phyloP scores from a whole-genome alignment of 768 basidiomycete species.

The Serendipita sp. region DNA sequence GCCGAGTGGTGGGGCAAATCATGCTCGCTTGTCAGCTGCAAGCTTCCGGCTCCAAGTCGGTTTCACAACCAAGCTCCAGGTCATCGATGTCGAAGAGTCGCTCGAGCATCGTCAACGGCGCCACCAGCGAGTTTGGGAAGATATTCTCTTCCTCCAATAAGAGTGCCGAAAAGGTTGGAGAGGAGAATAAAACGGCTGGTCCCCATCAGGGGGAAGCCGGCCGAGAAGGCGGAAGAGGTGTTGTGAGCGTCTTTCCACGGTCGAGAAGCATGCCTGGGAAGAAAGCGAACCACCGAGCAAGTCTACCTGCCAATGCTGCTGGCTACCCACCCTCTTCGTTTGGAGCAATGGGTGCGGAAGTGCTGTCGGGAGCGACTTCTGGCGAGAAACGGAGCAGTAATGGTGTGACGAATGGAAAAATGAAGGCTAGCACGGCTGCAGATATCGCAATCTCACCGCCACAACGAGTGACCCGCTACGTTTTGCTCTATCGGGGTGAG shows the following conservation, averaged over 20 bases:
- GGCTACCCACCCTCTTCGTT: neutral
- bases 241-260: neutral
- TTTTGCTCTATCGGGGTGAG: constrained; percentile 43
- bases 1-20: constrained; percentile 33
- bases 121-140: neutral
- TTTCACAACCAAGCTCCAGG: neutral
- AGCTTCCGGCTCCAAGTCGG: constrained; percentile 4
- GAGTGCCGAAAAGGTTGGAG: constrained; percentile 3
- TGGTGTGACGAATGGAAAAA: neutral
- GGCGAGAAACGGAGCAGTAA: neutral
- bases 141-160: neutral
- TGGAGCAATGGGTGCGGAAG: neutral
- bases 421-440: constrained; percentile 24
- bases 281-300: neutral
- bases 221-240: neutral
- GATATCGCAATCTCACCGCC: constrained; percentile 50
- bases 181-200: neutral
- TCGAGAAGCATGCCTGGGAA: constrained; percentile 6
- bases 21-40: constrained; percentile 16
- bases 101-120: neutral
- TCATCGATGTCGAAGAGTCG: neutral
- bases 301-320: constrained; percentile 1
- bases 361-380: neutral
- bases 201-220: neutral
- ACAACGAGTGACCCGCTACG: constrained; percentile 50